Conservation (phyloP, 495 filamentous ascomycete species). For the Mycothermus thermophilus region DNA sequence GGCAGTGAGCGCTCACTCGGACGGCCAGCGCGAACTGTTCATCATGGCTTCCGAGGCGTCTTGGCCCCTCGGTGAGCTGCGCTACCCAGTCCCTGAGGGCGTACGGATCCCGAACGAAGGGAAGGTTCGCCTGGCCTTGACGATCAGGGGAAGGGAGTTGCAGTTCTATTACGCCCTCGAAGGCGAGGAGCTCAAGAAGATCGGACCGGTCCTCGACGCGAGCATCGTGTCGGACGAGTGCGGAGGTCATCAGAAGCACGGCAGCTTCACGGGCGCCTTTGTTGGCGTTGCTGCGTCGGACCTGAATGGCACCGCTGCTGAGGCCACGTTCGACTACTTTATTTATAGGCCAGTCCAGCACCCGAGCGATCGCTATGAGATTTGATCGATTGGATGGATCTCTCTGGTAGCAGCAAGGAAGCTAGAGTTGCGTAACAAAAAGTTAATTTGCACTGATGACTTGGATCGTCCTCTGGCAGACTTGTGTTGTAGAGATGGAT, state of each 20-base stretch:
- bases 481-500: no score
- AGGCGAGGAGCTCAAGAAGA: conserved; percentile 29
- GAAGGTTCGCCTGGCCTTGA: conserved; percentile 35
- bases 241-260: conserved; percentile 40
- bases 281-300: conserved; percentile 41
- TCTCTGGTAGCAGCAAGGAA: no score
- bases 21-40: conserved; percentile 39
- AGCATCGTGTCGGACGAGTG: conserved; percentile 43
- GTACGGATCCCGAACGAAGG: conserved; percentile 36
- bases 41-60: conserved; percentile 38
- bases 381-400: no score
- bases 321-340: conserved; percentile 38
- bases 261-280: conserved; percentile 45
- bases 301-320: conserved; percentile 33
- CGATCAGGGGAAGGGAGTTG: conserved; percentile 31
- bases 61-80: conserved; percentile 34
- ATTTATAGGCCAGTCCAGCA: conserved; percentile 34
- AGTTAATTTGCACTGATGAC: no score
- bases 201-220: conserved; percentile 39
- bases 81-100: conserved; percentile 17
- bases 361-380: conserved; percentile 35
- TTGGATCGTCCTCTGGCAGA: no score
- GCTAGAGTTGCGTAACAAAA: no score
- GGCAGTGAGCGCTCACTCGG: conserved; percentile 38
- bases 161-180: conserved; percentile 39